These are phyloP conservation scores for Acanthamoeba castellanii DNA, from an alignment of 208 protist species.

Conservation along the genomic window DNA sequence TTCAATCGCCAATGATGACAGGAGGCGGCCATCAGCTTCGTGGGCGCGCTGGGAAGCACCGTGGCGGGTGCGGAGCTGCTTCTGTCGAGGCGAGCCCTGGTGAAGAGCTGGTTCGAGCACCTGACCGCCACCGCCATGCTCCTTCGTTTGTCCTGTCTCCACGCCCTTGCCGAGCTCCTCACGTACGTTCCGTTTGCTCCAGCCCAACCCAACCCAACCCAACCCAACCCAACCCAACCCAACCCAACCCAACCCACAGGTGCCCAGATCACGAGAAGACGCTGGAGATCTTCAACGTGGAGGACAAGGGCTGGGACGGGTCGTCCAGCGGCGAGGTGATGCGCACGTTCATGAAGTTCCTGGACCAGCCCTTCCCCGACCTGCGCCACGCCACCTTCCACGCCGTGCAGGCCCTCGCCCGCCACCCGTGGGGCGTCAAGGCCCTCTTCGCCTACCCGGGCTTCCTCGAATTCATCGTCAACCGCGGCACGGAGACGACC, in stretches of 20 bases:
- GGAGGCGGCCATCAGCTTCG: slow-evolving; percentile 54
- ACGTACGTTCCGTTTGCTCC: background rate
- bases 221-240: too few species aligned
- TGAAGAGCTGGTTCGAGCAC: slow-evolving; percentile 56
- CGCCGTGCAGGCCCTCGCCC: background rate
- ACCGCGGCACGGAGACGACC: slow-evolving; percentile 61
- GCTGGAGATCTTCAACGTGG: background rate
- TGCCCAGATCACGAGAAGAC: slow-evolving; percentile 32
- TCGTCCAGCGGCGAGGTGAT: slow-evolving; percentile 34
- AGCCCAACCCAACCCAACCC: too few species aligned
- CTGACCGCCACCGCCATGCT: background rate
- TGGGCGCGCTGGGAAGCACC: slow-evolving; percentile 25
- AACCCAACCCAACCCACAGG: background rate
- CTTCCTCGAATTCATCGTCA: slow-evolving; percentile 52
- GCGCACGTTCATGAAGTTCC: slow-evolving; percentile 68
- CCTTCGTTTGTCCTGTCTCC: slow-evolving; percentile 18
- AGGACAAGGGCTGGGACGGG: slow-evolving; percentile 65
- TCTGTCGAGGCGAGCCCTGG: background rate
- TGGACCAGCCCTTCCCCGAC: slow-evolving; percentile 64
- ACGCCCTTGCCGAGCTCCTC: slow-evolving; percentile 64
- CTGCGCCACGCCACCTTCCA: slow-evolving; percentile 61
- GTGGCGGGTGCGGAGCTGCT: background rate
- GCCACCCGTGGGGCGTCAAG: background rate
- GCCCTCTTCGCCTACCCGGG: slow-evolving; percentile 31
- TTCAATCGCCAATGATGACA: background rate